Base-by-base conservation (phyloP, 768 basidiomycete genomes). In the Serendipita sp. region DNA sequence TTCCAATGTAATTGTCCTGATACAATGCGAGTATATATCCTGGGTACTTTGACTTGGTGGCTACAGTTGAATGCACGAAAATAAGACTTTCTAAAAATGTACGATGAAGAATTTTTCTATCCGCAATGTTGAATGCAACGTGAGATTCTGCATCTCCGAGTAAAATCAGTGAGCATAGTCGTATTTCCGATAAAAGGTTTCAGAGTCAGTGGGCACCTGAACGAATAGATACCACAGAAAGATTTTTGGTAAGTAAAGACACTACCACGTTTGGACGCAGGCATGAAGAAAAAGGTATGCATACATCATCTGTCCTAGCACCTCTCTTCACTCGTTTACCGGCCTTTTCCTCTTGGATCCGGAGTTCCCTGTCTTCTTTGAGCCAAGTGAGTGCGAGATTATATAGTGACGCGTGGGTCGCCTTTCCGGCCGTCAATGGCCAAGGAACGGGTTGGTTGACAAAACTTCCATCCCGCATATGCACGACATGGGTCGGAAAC, bases 401-500 rank as follows among this genome's bases (percentile, higher is more conserved):
- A 70, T 96, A 86, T 38, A 99, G 72, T 30, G 72, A 69, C 26
- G 72, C 48, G 69, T 70, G 43, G 66, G 9, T 64, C 58, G 45
- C 48, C 66, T 50, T 68, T 64, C 31, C 56, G 42, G 34, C 43
- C 5, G 72, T 65, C n/a, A 80, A 72, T 2, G 84, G 82, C 91
- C 93, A 97, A 4, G 82, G 69, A 14, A 81, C 79, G 2, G 88
- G 86, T 17, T 76, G 75, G 1, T 80, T 83, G 13, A 83, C 75
- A 62, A 93, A 82, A 13, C 77, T 74, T 3, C 96, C 96, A 51
- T 92, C 78, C 26, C 87, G 83, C 84, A 99, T 87, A 70, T 98
- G 96, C 3, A 84, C 83, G 64, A 98, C 77, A 69, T 95, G 90
- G 0, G 94, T 97, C 2, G 96, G 95, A 75, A 95, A 97, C n/a